Evolutionary conservation across 257 asterid species (phyloP), one percentile per base, ranked within the genome.

Genomic region (Solanum dulcamara): DNA sequence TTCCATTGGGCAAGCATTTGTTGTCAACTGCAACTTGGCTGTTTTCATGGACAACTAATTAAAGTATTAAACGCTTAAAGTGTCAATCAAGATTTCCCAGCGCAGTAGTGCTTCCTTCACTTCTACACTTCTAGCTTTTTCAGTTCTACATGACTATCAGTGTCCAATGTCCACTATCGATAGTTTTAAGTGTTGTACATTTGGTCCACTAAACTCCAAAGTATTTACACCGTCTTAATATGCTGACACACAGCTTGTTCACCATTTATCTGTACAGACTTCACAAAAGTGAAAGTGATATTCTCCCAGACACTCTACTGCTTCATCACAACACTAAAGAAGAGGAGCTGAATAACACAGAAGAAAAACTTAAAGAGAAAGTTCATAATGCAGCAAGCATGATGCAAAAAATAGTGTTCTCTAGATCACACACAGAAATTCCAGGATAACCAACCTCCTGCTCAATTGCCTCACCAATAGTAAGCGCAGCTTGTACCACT

Each of bases 401-500:
- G 71, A 53, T 59, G 67, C 64, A 66, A 67, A 26, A 24, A 22
- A 66, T 18, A 50, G 50, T 68, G 85, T 51, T 30, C 55, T 74
- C 77, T 84, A 24, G 55, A 44, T 44, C 59, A 44, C 82, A 14
- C 24, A 75, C 59, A 26, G 74, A 72, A 59, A 46, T 79, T 59
- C 10, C 35, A 87, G 57, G 86, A 72, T 64, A 51, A 91, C 94
- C 84, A 86, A 95, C 98, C 98, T 95, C 98, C 86, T 95, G 98
- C 55, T 94, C 98, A 42, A 95, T 90, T 32, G 98, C 97, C 66
- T 95, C 98, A 51, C 98, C 98, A 74, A 95, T 88, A 57, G 62
- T 10, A 85, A 94, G 92, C 28, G 98, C 97, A 85, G 97, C 95
- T 44, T 91, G 94, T 22, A 94, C 94, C 33, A 94, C 96, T 88